Base-by-base conservation (phyloP, 2,329 filamentous ascomycete genomes). In the Aphanoascus verrucosus region DNA sequence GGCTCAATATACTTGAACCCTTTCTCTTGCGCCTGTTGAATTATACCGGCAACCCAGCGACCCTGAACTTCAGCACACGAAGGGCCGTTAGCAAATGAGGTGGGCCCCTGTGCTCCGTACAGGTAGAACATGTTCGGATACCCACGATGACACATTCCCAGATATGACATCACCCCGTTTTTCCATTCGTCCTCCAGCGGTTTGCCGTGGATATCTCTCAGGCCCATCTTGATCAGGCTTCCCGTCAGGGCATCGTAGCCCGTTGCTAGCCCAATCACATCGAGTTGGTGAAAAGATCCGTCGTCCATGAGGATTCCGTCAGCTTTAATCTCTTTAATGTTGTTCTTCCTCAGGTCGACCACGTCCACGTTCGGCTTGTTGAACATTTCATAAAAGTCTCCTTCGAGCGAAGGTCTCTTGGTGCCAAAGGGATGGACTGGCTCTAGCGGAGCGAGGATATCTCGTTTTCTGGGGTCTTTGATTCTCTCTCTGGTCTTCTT, bases 51-150 rank as follows among this genome's bases (percentile, higher is more conserved):
- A 51, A 83, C 76, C 77, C 77, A 82, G 0, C 75, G 65, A 1
- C 76, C 77, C 59, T 83, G 79, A 0, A 78, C 58, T 59, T 80
- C 76, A 14, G 76, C 72, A 8, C 67, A 72, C 1, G 74, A 71
- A 0, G 80, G 80, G 0, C 78, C 77, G 57, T 81, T 82, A 64
- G 70, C 65, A 7, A 82, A 67, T 0, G 78, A 71, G 0, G 78
- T 81, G 0, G 79, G 80, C 0, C 69, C 77, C 20, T 83, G 79
- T 0, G 73, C 67, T 0, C 79, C 78, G 59, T 81, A 81, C 49
- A 77, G 59, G 55, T 72, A 72, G 64, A 77, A 76, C 67, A 77
- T 69, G 46, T 78, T 78, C 0, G 74, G 73, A 55, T 73, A 75
- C 5, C 65, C 65, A 7, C 38, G 32, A 14, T 50, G 46, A 19